Conservation (phyloP, 2,329 filamentous ascomycete species). For the Orbilia brochopaga region DNA sequence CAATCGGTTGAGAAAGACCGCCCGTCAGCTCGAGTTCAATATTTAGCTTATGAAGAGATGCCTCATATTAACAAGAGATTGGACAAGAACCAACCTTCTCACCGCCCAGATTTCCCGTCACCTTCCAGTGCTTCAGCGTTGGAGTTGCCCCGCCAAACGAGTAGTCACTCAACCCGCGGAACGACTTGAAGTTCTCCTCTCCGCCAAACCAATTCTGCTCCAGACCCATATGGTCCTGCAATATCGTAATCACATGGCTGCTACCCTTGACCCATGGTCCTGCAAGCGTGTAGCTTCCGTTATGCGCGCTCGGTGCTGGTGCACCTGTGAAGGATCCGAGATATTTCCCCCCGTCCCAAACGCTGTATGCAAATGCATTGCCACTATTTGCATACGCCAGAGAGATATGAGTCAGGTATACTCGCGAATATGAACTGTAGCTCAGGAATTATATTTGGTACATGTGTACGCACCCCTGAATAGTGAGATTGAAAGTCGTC, state of each 20-base stretch:
- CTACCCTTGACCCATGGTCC: conserved; percentile 62
- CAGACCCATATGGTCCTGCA: conserved; percentile 76
- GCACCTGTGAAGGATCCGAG: conserved; percentile 70
- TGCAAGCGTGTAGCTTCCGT: conserved; percentile 66
- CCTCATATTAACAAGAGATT: too few relatives aligned
- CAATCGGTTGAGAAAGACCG: too few relatives aligned
- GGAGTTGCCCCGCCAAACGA: conserved; percentile 61
- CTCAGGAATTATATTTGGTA: neutral
- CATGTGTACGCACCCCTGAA: conserved; percentile 62
- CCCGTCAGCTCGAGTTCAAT: conserved; percentile 2
- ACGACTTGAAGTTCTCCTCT: conserved; percentile 63
- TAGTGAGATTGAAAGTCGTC: conserved; percentile 64
- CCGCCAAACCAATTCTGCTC: conserved; percentile 71
- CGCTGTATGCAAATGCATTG: conserved; percentile 69
- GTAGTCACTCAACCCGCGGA: conserved; percentile 69
- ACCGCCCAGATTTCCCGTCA: conserved; percentile 72
- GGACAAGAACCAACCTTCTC: conserved; percentile 60
- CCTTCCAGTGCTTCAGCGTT: conserved; percentile 66
- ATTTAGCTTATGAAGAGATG: too few relatives aligned
- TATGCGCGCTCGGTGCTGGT: conserved; percentile 62
- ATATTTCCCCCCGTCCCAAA: conserved; percentile 70
- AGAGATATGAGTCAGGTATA: neutral
- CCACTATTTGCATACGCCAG: conserved; percentile 58
- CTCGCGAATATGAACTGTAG: neutral
- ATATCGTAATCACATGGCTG: conserved; percentile 69